A percentile compares a stretch with the other conserved stretches of the same genome.
phyloP scores from a whole-genome alignment of 768 basidiomycete genomes.

The Lactarius quietus region DNA sequence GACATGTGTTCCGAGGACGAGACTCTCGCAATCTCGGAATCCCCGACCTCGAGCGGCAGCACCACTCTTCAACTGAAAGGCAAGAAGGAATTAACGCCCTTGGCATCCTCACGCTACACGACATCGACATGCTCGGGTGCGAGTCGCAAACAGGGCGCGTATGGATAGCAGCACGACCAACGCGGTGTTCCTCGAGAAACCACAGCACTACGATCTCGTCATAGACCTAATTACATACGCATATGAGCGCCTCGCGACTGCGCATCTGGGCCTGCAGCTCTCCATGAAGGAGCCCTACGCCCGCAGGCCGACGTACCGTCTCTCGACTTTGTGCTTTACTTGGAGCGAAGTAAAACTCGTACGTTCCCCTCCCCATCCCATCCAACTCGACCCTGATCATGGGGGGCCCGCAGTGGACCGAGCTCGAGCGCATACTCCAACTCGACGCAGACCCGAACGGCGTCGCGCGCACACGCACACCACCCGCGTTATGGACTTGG shows the following conservation, averaged over 20 bases:
- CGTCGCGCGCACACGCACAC: not conserved
- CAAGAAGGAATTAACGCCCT: slow-evolving; percentile 60
- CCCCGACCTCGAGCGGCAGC: too few relatives aligned
- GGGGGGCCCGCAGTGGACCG: slow-evolving; percentile 56
- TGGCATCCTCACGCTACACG: slow-evolving; percentile 76
- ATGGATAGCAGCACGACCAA: slow-evolving; percentile 87
- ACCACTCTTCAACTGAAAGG: slow-evolving; percentile 32
- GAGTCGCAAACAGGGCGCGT: slow-evolving; percentile 61
- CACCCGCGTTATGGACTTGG: slow-evolving; percentile 39
- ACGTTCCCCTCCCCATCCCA: slow-evolving; percentile 23
- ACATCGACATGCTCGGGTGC: slow-evolving; percentile 56
- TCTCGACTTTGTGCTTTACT: slow-evolving; percentile 66
- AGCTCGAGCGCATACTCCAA: slow-evolving; percentile 65
- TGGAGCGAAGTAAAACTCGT: slow-evolving; percentile 83
- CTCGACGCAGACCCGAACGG: slow-evolving; percentile 39
- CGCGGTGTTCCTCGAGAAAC: slow-evolving; percentile 79
- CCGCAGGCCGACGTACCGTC: slow-evolving; percentile 45
- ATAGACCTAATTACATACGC: slow-evolving; percentile 74
- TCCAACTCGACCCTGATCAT: too few relatives aligned
- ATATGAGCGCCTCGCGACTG: slow-evolving; percentile 46
- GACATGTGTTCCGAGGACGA: slow-evolving; percentile 57
- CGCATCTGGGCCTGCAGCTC: slow-evolving; percentile 58
- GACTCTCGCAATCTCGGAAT: not conserved
- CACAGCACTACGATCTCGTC: slow-evolving; percentile 72
- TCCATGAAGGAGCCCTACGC: slow-evolving; percentile 45